Evolutionary conservation across 129 eudicot genomes (phyloP).

Genomic region (Erigeron canadensis): DNA sequence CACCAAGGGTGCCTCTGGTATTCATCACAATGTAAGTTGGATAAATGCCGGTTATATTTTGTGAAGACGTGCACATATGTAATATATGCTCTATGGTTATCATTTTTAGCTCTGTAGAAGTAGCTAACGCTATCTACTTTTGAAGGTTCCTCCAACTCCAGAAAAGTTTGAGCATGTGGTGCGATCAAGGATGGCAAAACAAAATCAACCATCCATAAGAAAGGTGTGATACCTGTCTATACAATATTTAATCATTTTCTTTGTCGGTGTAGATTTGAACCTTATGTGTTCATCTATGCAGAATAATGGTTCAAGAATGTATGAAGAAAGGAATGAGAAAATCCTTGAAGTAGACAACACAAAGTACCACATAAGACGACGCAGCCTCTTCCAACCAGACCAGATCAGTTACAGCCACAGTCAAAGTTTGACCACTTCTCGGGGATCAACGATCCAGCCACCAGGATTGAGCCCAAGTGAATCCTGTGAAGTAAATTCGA

Average conservation of each 20-base stretch:
- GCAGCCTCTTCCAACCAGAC: conserved; percentile 51
- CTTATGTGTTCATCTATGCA: conserved; percentile 23
- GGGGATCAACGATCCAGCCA: conserved; percentile 59
- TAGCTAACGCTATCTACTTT: background rate
- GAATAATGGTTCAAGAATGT: conserved; percentile 50
- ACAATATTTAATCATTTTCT: background rate
- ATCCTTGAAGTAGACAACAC: conserved; percentile 62
- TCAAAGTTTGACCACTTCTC: conserved; percentile 62
- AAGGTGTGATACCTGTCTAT: conserved; percentile 43
- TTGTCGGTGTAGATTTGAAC: background rate
- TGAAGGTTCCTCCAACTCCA: conserved; percentile 85
- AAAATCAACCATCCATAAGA: conserved; percentile 38
- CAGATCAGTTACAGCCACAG: conserved; percentile 41
- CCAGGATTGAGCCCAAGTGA: conserved; percentile 50
- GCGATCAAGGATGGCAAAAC: conserved; percentile 37
- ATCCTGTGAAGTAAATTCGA: conserved; percentile 64
- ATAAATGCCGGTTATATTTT: background rate
- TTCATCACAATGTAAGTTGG: conserved; percentile 40
- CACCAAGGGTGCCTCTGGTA: conserved; percentile 42
- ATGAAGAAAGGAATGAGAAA: conserved; percentile 46
- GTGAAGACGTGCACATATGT: background rate
- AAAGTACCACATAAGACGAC: conserved; percentile 41
- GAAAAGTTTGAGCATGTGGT: conserved; percentile 66
- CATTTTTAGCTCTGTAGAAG: no score
- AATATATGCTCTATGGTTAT: background rate